Conservation (phyloP, 257 asterid species). For the Eustoma russellianum region DNA sequence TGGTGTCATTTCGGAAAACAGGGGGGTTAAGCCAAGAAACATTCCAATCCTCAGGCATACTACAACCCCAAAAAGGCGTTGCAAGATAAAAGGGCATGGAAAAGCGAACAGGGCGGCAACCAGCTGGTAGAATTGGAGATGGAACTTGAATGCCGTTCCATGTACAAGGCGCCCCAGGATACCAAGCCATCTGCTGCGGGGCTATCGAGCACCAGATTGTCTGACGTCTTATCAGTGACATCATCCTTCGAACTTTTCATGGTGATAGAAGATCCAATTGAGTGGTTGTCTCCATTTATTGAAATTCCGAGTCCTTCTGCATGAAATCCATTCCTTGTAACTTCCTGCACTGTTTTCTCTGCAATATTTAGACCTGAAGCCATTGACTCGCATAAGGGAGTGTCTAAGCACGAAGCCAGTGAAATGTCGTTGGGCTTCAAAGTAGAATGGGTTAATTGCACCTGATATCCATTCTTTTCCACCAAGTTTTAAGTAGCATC, state of each 20-base stretch:
- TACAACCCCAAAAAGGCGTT: conserved; percentile 63
- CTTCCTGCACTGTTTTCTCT: conserved; percentile 26
- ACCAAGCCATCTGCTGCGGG: conserved; percentile 47
- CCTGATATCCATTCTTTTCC: no score
- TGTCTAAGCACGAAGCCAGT: conserved; percentile 54
- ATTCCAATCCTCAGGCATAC: conserved; percentile 29
- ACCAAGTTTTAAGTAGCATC: no score
- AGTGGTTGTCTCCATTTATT: conserved; percentile 31
- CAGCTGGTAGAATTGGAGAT: conserved; percentile 29
- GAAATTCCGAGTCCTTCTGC: conserved; percentile 32
- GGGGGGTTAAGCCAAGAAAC: conserved; percentile 25
- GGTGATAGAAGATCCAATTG: conserved; percentile 29
- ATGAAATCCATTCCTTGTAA: conserved; percentile 33
- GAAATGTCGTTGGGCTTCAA: conserved; percentile 43
- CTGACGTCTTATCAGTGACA: conserved; percentile 25
- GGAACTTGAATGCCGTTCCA: conserved; percentile 54
- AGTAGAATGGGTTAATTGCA: no score
- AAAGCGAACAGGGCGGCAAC: conserved; percentile 33
- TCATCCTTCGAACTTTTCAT: conserved; percentile 42
- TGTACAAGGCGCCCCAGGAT: conserved; percentile 60
- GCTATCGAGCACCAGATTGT: conserved; percentile 23
- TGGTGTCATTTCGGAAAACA: conserved; percentile 13
- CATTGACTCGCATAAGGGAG: conserved; percentile 66
- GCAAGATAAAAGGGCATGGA: conserved; percentile 54
- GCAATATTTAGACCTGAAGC: conserved; percentile 44